Percentiles rank a stretch among this genome's conserved stretches.
Evolutionary conservation across 495 filamentous ascomycete species (phyloP).

Genomic region (Annulohypoxylon moriforme): DNA sequence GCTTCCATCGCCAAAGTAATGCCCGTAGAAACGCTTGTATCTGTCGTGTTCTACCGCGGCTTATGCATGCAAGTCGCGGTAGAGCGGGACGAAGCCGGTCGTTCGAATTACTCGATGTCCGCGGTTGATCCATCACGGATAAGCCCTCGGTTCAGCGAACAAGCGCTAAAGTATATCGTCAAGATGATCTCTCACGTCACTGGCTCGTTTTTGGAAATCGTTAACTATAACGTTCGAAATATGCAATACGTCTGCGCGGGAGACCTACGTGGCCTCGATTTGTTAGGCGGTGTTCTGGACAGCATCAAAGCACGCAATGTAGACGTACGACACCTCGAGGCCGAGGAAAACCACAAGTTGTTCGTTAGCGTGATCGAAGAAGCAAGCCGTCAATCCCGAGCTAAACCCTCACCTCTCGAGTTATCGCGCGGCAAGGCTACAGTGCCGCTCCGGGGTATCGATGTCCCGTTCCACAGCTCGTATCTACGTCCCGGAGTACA

Average conservation of each 20-base stretch:
- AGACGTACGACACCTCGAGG: slow-evolving; percentile 69
- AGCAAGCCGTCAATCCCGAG: slow-evolving; percentile 77
- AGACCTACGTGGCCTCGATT: slow-evolving; percentile 85
- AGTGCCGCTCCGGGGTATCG: slow-evolving; percentile 89
- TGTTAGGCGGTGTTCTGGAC: slow-evolving; percentile 82
- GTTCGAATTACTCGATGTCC: slow-evolving; percentile 90
- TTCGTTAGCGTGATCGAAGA: slow-evolving; percentile 68
- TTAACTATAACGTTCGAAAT: slow-evolving; percentile 92
- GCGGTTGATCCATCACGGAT: slow-evolving; percentile 90
- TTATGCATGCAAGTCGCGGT: slow-evolving; percentile 94
- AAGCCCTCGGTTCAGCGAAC: slow-evolving; percentile 87
- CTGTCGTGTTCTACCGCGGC: slow-evolving; percentile 92
- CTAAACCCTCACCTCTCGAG: slow-evolving; percentile 79
- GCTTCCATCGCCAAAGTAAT: slow-evolving; percentile 91
- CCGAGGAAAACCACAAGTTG: slow-evolving; percentile 74
- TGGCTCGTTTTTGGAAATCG: slow-evolving; percentile 86
- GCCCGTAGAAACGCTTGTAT: slow-evolving; percentile 90
- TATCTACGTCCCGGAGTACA: slow-evolving; percentile 92
- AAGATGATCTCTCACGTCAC: slow-evolving; percentile 83
- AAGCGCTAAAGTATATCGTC: slow-evolving; percentile 86
- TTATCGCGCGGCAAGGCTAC: slow-evolving; percentile 88
- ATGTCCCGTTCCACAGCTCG: slow-evolving; percentile 92
- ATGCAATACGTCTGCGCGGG: slow-evolving; percentile 93
- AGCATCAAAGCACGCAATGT: slow-evolving; percentile 86
- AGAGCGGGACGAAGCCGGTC: slow-evolving; percentile 82